Conservation (phyloP, 2,329 filamentous ascomycete genomes). For the Bipolaris oryzae region DNA sequence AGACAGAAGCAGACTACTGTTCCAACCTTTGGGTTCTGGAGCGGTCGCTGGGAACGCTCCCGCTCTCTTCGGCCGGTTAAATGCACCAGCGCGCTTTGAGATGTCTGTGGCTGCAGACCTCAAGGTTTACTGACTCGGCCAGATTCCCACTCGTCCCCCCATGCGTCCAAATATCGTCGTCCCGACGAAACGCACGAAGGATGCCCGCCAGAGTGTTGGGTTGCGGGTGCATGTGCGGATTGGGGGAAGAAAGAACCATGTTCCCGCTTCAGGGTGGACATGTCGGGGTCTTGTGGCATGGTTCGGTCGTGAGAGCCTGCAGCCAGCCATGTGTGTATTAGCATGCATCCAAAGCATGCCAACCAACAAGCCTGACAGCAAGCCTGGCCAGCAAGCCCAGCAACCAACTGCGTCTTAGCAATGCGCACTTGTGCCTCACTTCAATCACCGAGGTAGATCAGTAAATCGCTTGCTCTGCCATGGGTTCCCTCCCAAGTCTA, state of each 20-base stretch:
- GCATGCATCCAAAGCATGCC: background rate
- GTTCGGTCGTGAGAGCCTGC: conserved; percentile 6
- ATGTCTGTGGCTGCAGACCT: conserved; percentile 20
- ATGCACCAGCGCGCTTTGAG: conserved; percentile 21
- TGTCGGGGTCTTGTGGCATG: conserved; percentile 13
- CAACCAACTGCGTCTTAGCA: conserved; percentile 1
- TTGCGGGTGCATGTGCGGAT: conserved; percentile 14
- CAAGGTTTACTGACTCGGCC: conserved; percentile 3
- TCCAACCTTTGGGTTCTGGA: background rate
- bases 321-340: background rate
- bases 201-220: conserved; percentile 9
- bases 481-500: background rate
- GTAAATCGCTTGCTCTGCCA: conserved; percentile 13
- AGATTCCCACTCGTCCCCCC: background rate
- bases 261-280: conserved; percentile 10
- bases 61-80: conserved; percentile 20
- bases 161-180: background rate
- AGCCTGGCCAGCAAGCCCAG: background rate
- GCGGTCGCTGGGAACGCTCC: background rate
- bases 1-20: background rate
- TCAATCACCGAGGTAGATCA: conserved; percentile 23
- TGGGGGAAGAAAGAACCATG: conserved; percentile 25
- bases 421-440: conserved; percentile 14
- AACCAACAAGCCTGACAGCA: background rate
- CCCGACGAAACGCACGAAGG: conserved; percentile 8